Evolutionary conservation across 2,329 filamentous ascomycete species (phyloP), one percentile per base, ranked within the genome.

Genomic region (Stachybotrys chartarum): DNA sequence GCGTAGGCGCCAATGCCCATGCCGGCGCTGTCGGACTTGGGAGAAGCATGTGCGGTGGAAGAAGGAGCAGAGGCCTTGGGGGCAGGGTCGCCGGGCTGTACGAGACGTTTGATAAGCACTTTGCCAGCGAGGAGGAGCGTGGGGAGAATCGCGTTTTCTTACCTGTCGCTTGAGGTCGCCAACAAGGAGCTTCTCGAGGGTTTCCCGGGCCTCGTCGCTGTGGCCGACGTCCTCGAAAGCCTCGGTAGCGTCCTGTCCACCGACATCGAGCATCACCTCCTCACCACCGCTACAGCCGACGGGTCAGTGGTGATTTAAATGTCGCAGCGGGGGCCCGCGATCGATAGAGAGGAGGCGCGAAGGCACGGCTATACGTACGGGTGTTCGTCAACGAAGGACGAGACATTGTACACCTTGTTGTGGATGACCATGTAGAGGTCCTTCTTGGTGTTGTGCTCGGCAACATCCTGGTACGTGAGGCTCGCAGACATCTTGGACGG

Each of bases 171-270:
- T 95, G 72, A 97, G 75, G 44, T 70, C 80, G 61, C 90, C 92
- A 63, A 94, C 81, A 53, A 85, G 75, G 61, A 96, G 78, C 68
- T 84, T 83, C 35, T 88, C 85, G 56, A 99, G 85, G 63, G 96
- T 93, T 79, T 97, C 93, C 63, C 94, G 88, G 63, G 94, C 94
- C 81, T 99, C 94, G 75, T 99, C 94, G 68, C 90, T 95, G 87
- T 99, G 94, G 70, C 94, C 94, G 68, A 99, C 94, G 76, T 99
- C 94, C 80, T 99, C 94, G 72, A 99, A 99, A 59, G 94, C 93
- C 78, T 97, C 94, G 66, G 93, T 96, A 68, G 90, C 88, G 75
- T 99, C 94, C 78, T 96, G 92, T 64, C 94, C 94, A 68, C 82
- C 94, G 61, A 97, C 92, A 65, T 99, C 94, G 64, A 99, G 87